A percentile compares a stretch with the other conserved stretches of the same genome.
These are phyloP conservation scores for Stemphylium vesicarium DNA, from an alignment of 2,329 filamentous ascomycete species.

Conservation along the genomic window DNA sequence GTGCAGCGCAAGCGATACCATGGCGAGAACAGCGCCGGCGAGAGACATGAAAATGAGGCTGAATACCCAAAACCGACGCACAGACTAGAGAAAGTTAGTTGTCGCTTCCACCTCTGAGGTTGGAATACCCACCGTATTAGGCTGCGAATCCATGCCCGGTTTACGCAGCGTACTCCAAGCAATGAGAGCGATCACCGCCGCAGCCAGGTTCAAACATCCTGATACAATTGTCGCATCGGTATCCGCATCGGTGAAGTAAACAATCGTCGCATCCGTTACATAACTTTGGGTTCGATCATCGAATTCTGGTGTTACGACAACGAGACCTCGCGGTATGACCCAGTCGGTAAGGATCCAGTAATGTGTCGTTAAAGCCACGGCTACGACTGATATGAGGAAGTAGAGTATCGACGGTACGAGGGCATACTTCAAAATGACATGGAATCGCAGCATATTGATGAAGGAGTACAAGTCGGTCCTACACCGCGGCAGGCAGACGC, in stretches of 20 bases:
- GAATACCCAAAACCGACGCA: constrained; percentile 36
- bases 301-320: constrained; percentile 22
- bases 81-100: constrained; percentile 24
- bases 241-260: constrained; percentile 31
- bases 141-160: constrained; percentile 32
- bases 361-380: constrained; percentile 35
- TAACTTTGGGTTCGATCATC: constrained; percentile 25
- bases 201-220: constrained; percentile 33
- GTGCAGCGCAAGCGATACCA: constrained; percentile 33
- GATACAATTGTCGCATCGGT: constrained; percentile 39
- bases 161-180: constrained; percentile 34
- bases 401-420: constrained; percentile 34
- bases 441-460: constrained; percentile 25
- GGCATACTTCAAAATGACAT: constrained; percentile 29
- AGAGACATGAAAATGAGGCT: constrained; percentile 27
- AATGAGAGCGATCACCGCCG: constrained; percentile 31
- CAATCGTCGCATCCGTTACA: constrained; percentile 32
- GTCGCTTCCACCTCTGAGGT: not conserved
- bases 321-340: constrained; percentile 29
- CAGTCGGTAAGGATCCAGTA: constrained; percentile 43
- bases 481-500: constrained; percentile 6
- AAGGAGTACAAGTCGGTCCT: not conserved
- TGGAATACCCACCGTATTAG: constrained; percentile 25
- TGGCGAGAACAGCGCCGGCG: constrained; percentile 23
- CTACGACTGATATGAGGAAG: constrained; percentile 35